Conservation (phyloP, 257 asterid genomes). For the Nicotiana sylvestris region DNA sequence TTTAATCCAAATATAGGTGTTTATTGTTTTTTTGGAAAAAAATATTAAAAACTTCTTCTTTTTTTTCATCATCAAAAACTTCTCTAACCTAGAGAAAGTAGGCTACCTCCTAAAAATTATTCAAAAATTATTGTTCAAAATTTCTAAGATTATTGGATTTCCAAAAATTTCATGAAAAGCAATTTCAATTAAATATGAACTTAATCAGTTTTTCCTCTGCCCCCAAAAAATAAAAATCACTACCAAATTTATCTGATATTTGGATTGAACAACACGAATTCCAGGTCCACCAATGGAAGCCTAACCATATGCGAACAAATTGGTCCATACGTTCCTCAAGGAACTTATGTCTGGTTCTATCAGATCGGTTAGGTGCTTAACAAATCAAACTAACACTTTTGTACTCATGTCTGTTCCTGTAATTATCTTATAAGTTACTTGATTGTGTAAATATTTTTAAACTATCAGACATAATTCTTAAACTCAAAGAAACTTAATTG, state of each 20-base stretch:
- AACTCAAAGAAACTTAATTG: too few relatives aligned
- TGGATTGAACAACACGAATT: background rate
- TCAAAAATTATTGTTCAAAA: background rate
- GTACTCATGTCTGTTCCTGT: too few relatives aligned
- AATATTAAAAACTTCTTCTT: background rate
- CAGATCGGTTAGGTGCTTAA: background rate
- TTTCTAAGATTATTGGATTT: too few relatives aligned
- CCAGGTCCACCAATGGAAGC: background rate
- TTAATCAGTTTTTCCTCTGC: background rate
- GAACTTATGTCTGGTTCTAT: background rate
- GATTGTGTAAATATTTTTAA: too few relatives aligned
- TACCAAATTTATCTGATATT: background rate
- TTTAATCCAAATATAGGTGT: background rate
- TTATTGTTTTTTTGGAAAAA: background rate
- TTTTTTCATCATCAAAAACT: too few relatives aligned
- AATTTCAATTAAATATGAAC: background rate
- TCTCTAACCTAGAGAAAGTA: background rate
- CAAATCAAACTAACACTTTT: background rate
- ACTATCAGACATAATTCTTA: too few relatives aligned
- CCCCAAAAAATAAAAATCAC: background rate
- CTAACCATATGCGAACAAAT: background rate
- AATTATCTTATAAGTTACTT: too few relatives aligned
- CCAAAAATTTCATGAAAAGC: background rate
- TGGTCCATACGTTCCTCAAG: background rate
- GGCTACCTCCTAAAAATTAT: background rate